Evolutionary conservation across 257 asterid species (phyloP), one percentile per base, ranked within the genome.

Genomic region (Solanum chilense): DNA sequence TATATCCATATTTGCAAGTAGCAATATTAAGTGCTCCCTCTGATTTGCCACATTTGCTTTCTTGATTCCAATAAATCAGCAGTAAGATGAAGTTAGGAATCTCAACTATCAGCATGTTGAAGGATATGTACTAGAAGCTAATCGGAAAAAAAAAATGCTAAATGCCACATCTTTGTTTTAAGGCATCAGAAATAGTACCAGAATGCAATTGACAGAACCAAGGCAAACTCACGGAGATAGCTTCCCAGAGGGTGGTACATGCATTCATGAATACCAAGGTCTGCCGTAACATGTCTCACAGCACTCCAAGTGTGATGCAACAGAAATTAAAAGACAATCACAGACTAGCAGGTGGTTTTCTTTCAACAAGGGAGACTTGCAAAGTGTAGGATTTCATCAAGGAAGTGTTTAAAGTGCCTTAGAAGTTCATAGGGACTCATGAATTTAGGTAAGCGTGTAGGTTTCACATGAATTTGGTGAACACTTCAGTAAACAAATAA

Each of bases 31-130:
- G 94, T 97, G 99, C 88, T 97, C 99, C 87, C 99, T 92, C 91
- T 97, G 99, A 92, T 97, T 97, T 35, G 98, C 98, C 74, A 95
- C 98, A 89, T 97, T 97, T 90, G 98, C 99, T 94, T 96, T 96
- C 99, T 97, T 90, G 90, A 94, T 77, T 85, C 89, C 88, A 90
- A 89, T 76, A 89, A 42, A 60, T 64, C 21, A 89, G 87, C 88
- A 56, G 89, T 85, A 68, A 56, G 89, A 86, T 69, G 73, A 81
- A 47, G 16, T 86, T 75, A 88, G 88, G 84, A 56, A 84, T 82
- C 84, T 87, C 82, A 58, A 47, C 68, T 47, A 47, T 47, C 85
- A 80, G 44, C 85, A 80, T 45, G 44, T 29, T 80, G 85, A 80
- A 87, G 60, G 20, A 25, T 44, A 73, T 81, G 81, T 52, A 31